Evolutionary conservation across 768 basidiomycete species (phyloP).

Genomic region (Crucibulum laeve): DNA sequence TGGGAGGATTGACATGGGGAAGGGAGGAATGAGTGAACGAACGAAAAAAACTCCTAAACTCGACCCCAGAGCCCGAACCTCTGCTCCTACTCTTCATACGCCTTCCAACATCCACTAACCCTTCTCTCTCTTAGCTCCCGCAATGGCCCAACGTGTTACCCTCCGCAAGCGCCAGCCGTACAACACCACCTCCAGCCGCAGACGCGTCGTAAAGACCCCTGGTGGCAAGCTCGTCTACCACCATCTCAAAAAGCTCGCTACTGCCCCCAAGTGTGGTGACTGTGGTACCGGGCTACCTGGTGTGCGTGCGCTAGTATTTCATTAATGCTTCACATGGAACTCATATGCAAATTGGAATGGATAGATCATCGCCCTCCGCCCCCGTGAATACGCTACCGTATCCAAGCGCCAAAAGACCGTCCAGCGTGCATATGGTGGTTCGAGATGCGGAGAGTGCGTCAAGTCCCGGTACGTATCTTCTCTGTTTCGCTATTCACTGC

Average conservation of each 20-base stretch:
- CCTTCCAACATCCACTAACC: background rate
- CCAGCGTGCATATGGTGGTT: conserved; percentile 94
- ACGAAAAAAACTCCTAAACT: background rate
- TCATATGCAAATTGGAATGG: too few relatives aligned
- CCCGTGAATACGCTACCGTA: conserved; percentile 91
- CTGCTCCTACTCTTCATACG: background rate
- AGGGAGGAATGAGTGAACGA: too few relatives aligned
- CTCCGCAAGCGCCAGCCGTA: conserved; percentile 98
- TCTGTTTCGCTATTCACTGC: too few relatives aligned
- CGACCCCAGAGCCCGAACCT: conserved; percentile 12
- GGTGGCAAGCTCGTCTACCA: conserved; percentile 98
- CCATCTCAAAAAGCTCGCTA: conserved; percentile 92
- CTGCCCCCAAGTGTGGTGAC: conserved; percentile 97
- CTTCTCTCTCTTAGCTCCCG: conserved; percentile 15
- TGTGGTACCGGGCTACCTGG: conserved; percentile 93
- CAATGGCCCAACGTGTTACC: conserved; percentile 98
- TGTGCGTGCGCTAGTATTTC: conserved; percentile 48
- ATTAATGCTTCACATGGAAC: too few relatives aligned
- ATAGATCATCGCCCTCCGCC: conserved; percentile 92
- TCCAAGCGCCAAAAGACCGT: conserved; percentile 98
- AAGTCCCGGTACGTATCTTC: conserved; percentile 87
- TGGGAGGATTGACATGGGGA: too few relatives aligned
- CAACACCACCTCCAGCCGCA: conserved; percentile 96
- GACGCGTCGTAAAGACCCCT: conserved; percentile 95
- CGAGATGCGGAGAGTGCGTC: conserved; percentile 93